A percentile compares a stretch with the other conserved stretches of the same genome.
phyloP scores from a whole-genome alignment of 2,329 filamentous ascomycete species.

The Diplocarpon rosae region DNA sequence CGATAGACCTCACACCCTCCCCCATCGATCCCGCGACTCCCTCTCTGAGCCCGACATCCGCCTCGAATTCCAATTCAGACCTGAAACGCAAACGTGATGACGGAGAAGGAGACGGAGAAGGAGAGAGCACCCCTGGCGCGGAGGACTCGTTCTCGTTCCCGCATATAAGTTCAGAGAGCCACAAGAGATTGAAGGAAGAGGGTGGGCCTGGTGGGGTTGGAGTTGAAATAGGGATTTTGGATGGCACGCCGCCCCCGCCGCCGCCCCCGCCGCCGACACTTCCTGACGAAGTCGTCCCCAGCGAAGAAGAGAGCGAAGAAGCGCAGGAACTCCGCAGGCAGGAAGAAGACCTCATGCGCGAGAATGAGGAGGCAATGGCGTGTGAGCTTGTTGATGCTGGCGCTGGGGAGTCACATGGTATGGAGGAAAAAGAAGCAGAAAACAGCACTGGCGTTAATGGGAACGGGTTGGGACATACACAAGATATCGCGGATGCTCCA shows the following conservation, averaged over 20 bases:
- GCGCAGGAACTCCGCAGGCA: conserved; percentile 16
- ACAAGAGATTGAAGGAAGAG: conserved; percentile 25
- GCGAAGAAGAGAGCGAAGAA: conserved; percentile 12
- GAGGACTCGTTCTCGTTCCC: conserved; percentile 8
- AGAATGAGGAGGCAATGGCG: conserved; percentile 24
- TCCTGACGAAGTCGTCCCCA: background rate
- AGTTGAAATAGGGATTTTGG: too few species aligned
- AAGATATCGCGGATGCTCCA: too few species aligned
- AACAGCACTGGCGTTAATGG: too few species aligned
- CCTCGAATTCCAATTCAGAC: conserved; percentile 21
- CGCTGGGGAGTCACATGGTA: background rate
- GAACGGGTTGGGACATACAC: too few species aligned
- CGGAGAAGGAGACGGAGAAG: conserved; percentile 27
- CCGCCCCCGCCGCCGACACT: conserved; percentile 9
- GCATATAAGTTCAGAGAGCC: conserved; percentile 7
- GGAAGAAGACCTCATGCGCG: conserved; percentile 25
- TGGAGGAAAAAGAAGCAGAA: background rate
- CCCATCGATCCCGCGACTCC: conserved; percentile 29
- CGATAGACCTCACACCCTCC: conserved; percentile 18
- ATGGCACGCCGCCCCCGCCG: conserved; percentile 21
- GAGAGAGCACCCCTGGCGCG: conserved; percentile 22
- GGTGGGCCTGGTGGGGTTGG: background rate
- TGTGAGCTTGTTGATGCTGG: conserved; percentile 18
- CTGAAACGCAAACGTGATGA: conserved; percentile 48
- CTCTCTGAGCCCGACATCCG: conserved; percentile 30